phyloP scores from a whole-genome alignment of 202 grass and related monocot genomes.

The Eragrostis tef region DNA sequence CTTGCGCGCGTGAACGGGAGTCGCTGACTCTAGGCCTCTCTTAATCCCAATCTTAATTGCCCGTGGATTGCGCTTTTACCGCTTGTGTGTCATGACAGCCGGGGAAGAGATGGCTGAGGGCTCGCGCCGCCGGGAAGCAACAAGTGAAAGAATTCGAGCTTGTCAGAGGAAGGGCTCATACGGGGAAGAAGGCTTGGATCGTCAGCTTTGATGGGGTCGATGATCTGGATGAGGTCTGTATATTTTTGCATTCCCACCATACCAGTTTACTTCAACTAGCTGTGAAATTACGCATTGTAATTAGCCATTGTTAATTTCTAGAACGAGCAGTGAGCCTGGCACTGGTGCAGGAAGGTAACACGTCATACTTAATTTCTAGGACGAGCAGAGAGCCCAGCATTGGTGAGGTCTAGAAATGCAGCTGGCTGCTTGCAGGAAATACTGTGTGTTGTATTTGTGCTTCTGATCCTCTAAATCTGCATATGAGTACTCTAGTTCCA shows the following conservation, averaged over 20 bases:
- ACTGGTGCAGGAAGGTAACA: neutral
- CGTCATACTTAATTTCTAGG: neutral
- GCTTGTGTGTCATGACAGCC: conserved; percentile 52
- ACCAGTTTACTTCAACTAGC: neutral
- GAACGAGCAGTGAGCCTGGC: neutral
- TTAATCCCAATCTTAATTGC: neutral
- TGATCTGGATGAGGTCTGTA: conserved; percentile 68
- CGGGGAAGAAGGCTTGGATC: conserved; percentile 87
- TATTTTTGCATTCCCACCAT: neutral
- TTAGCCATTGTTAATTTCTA: neutral
- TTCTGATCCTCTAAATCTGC: neutral
- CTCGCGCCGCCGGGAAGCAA: conserved; percentile 65
- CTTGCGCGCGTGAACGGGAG: too few relatives aligned
- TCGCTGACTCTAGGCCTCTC: neutral
- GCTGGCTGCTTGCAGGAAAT: neutral
- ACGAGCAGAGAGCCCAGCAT: neutral
- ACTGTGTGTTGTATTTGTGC: neutral
- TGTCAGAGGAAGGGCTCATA: conserved; percentile 63
- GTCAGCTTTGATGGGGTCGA: conserved; percentile 72
- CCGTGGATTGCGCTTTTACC: neutral
- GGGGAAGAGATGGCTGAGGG: conserved; percentile 79
- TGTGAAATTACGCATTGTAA: neutral
- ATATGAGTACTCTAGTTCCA: neutral
- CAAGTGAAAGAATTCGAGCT: conserved; percentile 69
- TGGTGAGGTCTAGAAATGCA: neutral